These are phyloP conservation scores for Cairneyella variabilis DNA, from an alignment of 495 filamentous ascomycete species.

Conservation along the genomic window DNA sequence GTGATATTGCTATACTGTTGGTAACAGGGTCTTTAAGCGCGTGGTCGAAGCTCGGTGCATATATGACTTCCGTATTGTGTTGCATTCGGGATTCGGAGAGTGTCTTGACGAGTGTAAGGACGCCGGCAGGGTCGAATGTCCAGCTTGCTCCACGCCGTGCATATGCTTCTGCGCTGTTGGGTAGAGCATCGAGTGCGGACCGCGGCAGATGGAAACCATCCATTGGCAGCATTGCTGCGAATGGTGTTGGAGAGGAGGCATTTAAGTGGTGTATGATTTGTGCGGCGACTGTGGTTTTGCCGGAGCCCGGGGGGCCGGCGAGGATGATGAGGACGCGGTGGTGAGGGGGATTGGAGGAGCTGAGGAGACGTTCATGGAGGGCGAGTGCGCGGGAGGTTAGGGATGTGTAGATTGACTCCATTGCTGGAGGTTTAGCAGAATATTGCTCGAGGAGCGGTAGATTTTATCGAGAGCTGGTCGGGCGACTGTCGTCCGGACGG, in stretches of 20 bases:
- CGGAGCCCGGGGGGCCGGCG: constrained; percentile 39
- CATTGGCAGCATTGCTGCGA: constrained; percentile 35
- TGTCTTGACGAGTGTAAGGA: constrained; percentile 31
- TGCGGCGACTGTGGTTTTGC: constrained; percentile 39
- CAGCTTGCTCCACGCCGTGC: constrained; percentile 38
- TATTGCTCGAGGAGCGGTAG: background rate
- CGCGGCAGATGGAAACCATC: constrained; percentile 41
- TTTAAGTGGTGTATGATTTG: constrained; percentile 28
- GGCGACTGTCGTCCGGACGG: constrained; percentile 1
- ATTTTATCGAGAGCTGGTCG: background rate
- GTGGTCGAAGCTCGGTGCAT: constrained; percentile 38
- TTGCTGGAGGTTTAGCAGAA: background rate
- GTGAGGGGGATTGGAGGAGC: constrained; percentile 1
- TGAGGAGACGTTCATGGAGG: background rate
- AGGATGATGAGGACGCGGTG: constrained; percentile 19
- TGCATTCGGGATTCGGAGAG: constrained; percentile 15
- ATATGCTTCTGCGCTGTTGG: constrained; percentile 35
- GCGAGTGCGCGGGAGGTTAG: constrained; percentile 13
- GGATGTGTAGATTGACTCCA: constrained; percentile 22
- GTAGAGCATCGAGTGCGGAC: constrained; percentile 32
- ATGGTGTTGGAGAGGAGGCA: constrained; percentile 5
- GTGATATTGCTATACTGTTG: constrained; percentile 31
- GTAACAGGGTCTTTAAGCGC: constrained; percentile 38
- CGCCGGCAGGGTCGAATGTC: constrained; percentile 36
- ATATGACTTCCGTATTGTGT: constrained; percentile 14